These are phyloP conservation scores for Bacterosira constricta DNA, from an alignment of 108 stramenopile genomes.

Conservation along the genomic window DNA sequence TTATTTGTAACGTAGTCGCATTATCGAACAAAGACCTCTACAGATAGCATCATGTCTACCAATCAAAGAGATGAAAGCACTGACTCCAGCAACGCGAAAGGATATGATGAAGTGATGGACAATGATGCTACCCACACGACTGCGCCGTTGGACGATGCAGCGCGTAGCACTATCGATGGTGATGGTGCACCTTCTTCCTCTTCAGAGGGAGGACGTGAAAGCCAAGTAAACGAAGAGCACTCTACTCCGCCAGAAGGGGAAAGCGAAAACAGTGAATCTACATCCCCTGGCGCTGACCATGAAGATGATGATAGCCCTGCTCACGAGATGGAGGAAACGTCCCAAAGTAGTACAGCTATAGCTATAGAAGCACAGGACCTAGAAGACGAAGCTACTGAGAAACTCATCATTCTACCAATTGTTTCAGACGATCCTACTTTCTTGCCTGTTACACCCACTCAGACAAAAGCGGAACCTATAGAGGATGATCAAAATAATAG, in stretches of 20 bases:
- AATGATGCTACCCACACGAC: not conserved
- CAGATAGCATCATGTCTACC: not conserved
- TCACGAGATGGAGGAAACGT: not conserved
- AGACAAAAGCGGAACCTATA: not conserved
- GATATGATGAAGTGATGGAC: not conserved
- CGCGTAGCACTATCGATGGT: not conserved
- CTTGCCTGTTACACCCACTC: conserved; percentile 1
- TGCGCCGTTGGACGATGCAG: not conserved
- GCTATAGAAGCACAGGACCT: not conserved
- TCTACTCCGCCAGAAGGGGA: not conserved
- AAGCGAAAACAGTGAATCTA: no score
- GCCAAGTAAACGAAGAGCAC: not conserved
- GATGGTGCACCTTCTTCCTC: not conserved
- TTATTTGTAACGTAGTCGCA: no score
- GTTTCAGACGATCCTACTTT: conserved; percentile 5
- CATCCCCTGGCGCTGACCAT: no score
- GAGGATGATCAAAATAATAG: not conserved
- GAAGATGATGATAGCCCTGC: not conserved
- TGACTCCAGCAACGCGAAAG: not conserved
- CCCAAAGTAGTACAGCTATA: not conserved
- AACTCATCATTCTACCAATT: conserved; percentile 6
- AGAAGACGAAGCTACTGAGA: conserved; percentile 1
- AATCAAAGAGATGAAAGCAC: not conserved
- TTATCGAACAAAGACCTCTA: no score
- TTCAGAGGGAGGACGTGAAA: not conserved